Percentiles rank a stretch among this genome's conserved stretches.
These are phyloP conservation scores for Mycena rebaudengoi DNA, from an alignment of 768 basidiomycete genomes.

Conservation along the genomic window DNA sequence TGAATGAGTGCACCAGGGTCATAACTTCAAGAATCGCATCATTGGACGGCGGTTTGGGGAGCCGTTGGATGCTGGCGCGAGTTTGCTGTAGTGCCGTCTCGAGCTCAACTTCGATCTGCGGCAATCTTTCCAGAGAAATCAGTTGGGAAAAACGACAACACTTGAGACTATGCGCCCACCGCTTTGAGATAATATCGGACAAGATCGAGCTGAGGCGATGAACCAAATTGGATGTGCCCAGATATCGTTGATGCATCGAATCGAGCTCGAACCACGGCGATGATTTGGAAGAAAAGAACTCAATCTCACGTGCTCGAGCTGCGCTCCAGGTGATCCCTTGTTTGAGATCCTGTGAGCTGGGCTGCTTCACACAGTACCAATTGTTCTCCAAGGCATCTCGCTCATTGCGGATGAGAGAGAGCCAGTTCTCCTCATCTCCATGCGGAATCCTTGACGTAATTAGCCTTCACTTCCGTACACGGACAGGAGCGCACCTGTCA, in stretches of 20 bases:
- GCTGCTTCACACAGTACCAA: constrained; percentile 69
- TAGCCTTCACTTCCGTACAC: background rate
- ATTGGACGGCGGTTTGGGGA: constrained; percentile 61
- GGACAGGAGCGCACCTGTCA: constrained; percentile 50
- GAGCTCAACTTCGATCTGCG: constrained; percentile 67
- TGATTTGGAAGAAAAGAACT: constrained; percentile 62
- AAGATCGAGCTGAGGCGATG: constrained; percentile 65
- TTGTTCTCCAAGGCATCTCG: constrained; percentile 57
- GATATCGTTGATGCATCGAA: constrained; percentile 52
- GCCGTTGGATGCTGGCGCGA: constrained; percentile 35
- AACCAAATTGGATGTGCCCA: constrained; percentile 66
- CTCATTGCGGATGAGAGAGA: constrained; percentile 63
- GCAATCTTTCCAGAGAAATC: constrained; percentile 52
- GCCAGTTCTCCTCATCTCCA: constrained; percentile 65
- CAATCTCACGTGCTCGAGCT: constrained; percentile 64
- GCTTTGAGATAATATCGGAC: constrained; percentile 66
- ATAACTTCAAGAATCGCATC: constrained; percentile 67
- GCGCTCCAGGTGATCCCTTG: constrained; percentile 63
- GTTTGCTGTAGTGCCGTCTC: constrained; percentile 51
- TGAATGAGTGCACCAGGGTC: constrained; percentile 55
- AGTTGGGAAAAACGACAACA: background rate
- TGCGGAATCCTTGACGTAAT: constrained; percentile 45
- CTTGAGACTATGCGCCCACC: constrained; percentile 47
- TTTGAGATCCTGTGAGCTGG: constrained; percentile 59
- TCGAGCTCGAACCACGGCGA: constrained; percentile 66